Percentiles rank a stretch among this genome's conserved stretches.
These are phyloP conservation scores for Auxenochlorella pyrenoidosa DNA, from an alignment of 139 green algal genomes.

Conservation along the genomic window DNA sequence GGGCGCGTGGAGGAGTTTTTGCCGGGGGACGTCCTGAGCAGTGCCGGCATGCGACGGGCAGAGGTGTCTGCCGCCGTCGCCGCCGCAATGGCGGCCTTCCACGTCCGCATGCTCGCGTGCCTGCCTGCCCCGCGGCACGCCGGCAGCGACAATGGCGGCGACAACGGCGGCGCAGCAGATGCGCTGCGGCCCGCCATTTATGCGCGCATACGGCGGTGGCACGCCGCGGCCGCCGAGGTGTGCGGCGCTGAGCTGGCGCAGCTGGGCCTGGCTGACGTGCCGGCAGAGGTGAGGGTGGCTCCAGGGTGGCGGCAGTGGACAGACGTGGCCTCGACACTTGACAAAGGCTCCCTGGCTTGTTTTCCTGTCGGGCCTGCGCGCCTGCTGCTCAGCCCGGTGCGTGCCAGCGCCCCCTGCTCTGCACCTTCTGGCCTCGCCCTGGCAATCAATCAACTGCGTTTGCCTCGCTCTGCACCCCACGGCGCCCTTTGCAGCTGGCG, in stretches of 20 bases:
- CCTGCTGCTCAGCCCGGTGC: not conserved
- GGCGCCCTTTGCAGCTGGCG: not conserved
- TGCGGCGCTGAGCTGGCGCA: not conserved
- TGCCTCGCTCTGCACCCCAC: no score
- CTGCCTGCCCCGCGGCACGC: not conserved
- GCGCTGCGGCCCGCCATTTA: conserved; percentile 23
- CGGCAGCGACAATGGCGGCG: not conserved
- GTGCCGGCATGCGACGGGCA: conserved; percentile 43
- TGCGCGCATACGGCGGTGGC: conserved; percentile 18
- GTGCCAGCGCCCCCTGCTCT: not conserved
- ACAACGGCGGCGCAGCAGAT: not conserved
- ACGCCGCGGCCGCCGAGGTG: conserved; percentile 8
- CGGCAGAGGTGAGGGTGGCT: conserved; percentile 7
- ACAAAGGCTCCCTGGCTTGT: no score
- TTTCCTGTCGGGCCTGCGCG: no score
- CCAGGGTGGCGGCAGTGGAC: not conserved
- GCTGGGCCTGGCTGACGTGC: conserved; percentile 14
- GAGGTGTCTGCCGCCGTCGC: conserved; percentile 55
- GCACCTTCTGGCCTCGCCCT: no score
- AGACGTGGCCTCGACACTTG: no score
- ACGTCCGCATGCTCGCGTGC: conserved; percentile 52
- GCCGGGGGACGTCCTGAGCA: conserved; percentile 47
- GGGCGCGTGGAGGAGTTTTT: conserved; percentile 76
- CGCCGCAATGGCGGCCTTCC: conserved; percentile 63
- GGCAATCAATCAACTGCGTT: no score